Conservation (phyloP, 805 yeast species). For the Candida tallmaniae region DNA sequence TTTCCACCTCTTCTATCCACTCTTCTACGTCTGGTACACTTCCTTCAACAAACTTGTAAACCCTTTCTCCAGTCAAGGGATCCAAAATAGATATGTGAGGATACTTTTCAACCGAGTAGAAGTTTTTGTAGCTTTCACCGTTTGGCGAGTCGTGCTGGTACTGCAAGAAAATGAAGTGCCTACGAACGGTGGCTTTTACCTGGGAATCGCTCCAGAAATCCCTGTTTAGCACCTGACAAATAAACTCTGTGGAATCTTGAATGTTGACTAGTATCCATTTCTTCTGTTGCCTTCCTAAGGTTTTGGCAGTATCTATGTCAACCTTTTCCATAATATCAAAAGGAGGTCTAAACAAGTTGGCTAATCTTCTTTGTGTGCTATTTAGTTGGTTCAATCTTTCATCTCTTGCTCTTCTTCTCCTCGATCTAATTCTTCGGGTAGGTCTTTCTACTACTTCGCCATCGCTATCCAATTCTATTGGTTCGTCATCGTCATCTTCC, state of each 20-base stretch:
- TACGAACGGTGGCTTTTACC: constrained; percentile 60
- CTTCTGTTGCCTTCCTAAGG: constrained; percentile 53
- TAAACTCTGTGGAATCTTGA: constrained; percentile 80
- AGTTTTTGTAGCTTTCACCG: constrained; percentile 67
- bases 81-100: constrained; percentile 94
- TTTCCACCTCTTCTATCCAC: constrained; percentile 66
- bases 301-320: constrained; percentile 70
- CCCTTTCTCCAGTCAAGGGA: constrained; percentile 92
- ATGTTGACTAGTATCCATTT: constrained; percentile 88
- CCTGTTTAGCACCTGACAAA: constrained; percentile 85
- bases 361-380: constrained; percentile 63
- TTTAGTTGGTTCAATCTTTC: constrained; percentile 31
- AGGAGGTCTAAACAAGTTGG: constrained; percentile 86
- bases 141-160: constrained; percentile 73
- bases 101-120: constrained; percentile 62
- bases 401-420: constrained; percentile 24
- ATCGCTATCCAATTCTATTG: constrained; percentile 26
- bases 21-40: constrained; percentile 52
- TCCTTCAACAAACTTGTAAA: constrained; percentile 66
- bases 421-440: constrained; percentile 9
- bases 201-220: constrained; percentile 82
- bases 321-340: constrained; percentile 75
- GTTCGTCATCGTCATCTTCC: constrained; percentile 21
- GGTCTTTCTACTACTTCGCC: constrained; percentile 17
- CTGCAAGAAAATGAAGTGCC: constrained; percentile 78